These are phyloP conservation scores for Teunomyces aglyptinius DNA, from an alignment of 805 yeast species.

Conservation along the genomic window DNA sequence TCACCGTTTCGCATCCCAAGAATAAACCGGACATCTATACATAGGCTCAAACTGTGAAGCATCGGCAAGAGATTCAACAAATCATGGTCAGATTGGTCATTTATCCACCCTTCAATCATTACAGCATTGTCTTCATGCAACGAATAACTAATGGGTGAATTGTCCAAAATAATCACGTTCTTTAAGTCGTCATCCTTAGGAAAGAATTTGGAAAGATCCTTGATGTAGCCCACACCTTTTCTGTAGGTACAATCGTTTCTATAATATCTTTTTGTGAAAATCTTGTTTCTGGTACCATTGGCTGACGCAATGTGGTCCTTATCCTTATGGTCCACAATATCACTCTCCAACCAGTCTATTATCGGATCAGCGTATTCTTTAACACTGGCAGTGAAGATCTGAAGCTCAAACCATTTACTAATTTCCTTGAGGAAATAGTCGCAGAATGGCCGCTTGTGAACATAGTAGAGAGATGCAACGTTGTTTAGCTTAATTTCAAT, in stretches of 20 bases:
- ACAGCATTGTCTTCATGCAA: conserved; percentile 85
- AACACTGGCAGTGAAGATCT: conserved; percentile 92
- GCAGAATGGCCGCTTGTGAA: conserved; percentile 89
- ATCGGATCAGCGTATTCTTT: conserved; percentile 97
- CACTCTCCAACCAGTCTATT: conserved; percentile 83
- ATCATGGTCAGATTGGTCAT: conserved; percentile 89
- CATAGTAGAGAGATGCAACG: conserved; percentile 79
- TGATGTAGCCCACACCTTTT: conserved; percentile 80
- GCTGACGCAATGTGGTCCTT: background rate
- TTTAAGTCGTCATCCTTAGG: conserved; percentile 69
- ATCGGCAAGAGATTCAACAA: conserved; percentile 79
- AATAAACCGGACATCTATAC: conserved; percentile 80
- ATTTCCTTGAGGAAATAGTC: conserved; percentile 79
- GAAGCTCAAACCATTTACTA: conserved; percentile 81
- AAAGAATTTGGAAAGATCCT: conserved; percentile 40
- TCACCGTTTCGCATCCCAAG: conserved; percentile 76
- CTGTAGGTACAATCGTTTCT: conserved; percentile 76
- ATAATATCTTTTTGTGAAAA: conserved; percentile 64
- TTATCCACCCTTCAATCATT: conserved; percentile 96
- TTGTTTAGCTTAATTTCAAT: conserved; percentile 75
- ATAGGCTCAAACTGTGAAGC: conserved; percentile 67
- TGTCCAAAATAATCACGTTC: conserved; percentile 78
- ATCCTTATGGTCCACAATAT: conserved; percentile 27
- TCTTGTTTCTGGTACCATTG: conserved; percentile 12
- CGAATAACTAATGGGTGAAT: conserved; percentile 88